Percentiles rank a stretch among this genome's conserved stretches.
These are phyloP conservation scores for Starmera dryadoides DNA, from an alignment of 805 yeast species.

Conservation along the genomic window DNA sequence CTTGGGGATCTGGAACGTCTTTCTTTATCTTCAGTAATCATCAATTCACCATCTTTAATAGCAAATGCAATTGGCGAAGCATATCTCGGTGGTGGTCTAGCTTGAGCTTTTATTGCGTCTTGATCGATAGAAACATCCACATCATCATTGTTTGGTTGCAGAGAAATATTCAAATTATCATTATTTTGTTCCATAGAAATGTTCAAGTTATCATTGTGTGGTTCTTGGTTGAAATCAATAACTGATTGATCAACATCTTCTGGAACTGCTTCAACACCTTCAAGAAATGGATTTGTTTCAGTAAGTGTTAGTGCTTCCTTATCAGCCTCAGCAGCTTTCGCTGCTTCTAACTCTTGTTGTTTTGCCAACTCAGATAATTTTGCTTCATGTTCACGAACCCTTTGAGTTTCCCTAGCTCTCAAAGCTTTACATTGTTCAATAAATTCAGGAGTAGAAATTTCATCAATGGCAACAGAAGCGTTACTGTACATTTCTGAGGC, in stretches of 20 bases:
- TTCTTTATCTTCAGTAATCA: neutral
- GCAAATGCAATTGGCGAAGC: neutral
- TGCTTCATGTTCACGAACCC: slow-evolving; percentile 38
- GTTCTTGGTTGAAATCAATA: neutral
- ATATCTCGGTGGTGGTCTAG: neutral
- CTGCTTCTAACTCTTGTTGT: slow-evolving; percentile 1
- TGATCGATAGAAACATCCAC: too few relatives aligned
- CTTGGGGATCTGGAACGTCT: too few relatives aligned
- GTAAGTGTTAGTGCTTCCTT: neutral
- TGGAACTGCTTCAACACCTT: neutral
- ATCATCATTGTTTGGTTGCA: too few relatives aligned
- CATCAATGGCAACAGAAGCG: slow-evolving; percentile 94
- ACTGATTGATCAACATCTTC: neutral
- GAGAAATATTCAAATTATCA: too few relatives aligned
- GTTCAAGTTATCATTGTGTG: too few relatives aligned
- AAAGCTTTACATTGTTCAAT: slow-evolving; percentile 70
- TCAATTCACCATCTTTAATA: neutral
- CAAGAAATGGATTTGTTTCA: neutral
- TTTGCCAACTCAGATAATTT: slow-evolving; percentile 7
- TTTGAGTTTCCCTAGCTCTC: slow-evolving; percentile 53
- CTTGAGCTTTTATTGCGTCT: neutral
- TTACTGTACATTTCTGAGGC: slow-evolving; percentile 96
- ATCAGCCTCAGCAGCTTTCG: neutral
- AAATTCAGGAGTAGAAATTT: slow-evolving; percentile 67
- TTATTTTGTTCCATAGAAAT: too few relatives aligned